These are phyloP conservation scores for Pleurotus pulmonarius DNA, from an alignment of 768 basidiomycete species.

Conservation along the genomic window DNA sequence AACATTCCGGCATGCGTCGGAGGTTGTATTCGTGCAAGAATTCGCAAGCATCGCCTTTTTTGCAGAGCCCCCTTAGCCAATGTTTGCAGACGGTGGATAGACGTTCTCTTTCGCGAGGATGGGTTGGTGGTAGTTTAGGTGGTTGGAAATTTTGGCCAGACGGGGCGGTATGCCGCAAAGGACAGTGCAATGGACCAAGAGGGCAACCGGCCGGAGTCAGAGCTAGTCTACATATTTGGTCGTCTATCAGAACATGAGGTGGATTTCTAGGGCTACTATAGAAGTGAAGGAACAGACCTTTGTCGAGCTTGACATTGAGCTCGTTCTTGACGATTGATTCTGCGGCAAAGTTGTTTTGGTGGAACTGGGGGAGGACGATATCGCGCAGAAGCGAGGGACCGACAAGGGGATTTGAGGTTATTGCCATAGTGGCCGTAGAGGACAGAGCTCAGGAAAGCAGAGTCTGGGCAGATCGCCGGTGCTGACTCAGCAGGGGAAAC, in stretches of 20 bases:
- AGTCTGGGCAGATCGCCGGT: not conserved
- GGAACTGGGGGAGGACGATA: slow-evolving; percentile 85
- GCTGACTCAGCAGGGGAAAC: not conserved
- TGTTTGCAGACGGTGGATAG: slow-evolving; percentile 96
- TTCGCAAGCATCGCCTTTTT: slow-evolving; percentile 97
- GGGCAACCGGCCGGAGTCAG: slow-evolving; percentile 85
- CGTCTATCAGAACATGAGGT: slow-evolving; percentile 48
- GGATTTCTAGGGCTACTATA: not conserved
- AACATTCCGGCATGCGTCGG: slow-evolving; percentile 96
- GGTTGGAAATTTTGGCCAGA: slow-evolving; percentile 89
- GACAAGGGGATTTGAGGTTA: slow-evolving; percentile 43
- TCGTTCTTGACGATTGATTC: slow-evolving; percentile 82
- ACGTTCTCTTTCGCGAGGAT: slow-evolving; percentile 80
- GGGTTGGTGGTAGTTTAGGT: slow-evolving; percentile 74
- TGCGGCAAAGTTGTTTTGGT: slow-evolving; percentile 86
- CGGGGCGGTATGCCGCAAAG: slow-evolving; percentile 86
- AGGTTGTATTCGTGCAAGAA: slow-evolving; percentile 99
- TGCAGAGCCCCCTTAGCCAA: slow-evolving; percentile 96
- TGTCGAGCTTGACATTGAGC: slow-evolving; percentile 84
- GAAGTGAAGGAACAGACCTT: slow-evolving; percentile 48
- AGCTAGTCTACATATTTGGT: slow-evolving; percentile 88
- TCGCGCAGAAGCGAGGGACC: slow-evolving; percentile 61
- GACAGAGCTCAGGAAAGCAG: not conserved
- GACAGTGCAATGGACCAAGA: slow-evolving; percentile 88
- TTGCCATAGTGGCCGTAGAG: slow-evolving; percentile 23